These are phyloP conservation scores for Sparassis latifolia DNA, from an alignment of 1,284 basidiomycete species.

Conservation along the genomic window DNA sequence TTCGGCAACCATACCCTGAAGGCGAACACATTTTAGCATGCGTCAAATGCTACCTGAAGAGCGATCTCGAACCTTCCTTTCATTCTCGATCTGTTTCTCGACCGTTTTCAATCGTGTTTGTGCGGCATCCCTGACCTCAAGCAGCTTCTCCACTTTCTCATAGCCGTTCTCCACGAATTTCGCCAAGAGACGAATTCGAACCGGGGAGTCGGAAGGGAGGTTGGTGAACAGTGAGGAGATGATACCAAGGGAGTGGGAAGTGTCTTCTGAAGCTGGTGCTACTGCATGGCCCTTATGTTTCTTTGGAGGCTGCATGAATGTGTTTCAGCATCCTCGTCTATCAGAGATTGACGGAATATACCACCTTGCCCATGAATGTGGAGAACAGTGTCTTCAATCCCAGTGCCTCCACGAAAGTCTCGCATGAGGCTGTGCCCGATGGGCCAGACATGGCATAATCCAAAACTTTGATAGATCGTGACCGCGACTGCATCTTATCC, in stretches of 20 bases:
- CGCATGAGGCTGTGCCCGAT: constrained; percentile 71
- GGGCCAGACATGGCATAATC: constrained; percentile 87
- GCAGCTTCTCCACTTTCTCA: constrained; percentile 87
- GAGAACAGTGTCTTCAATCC: constrained; percentile 89
- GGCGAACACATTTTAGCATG: neutral
- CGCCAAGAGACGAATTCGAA: constrained; percentile 77
- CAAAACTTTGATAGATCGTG: constrained; percentile 83
- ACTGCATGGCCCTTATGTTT: constrained; percentile 48
- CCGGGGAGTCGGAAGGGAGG: constrained; percentile 78
- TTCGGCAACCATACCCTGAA: constrained; percentile 37
- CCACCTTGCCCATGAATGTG: constrained; percentile 89
- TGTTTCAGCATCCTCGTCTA: neutral
- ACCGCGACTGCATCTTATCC: constrained; percentile 76
- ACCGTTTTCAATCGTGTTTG: constrained; percentile 49
- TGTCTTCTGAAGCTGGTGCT: constrained; percentile 71
- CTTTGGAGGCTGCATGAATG: constrained; percentile 38
- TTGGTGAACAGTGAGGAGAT: constrained; percentile 87
- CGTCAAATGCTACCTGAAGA: neutral
- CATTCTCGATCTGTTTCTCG: constrained; percentile 58
- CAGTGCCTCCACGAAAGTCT: constrained; percentile 80
- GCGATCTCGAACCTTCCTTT: constrained; percentile 49
- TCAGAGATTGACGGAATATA: constrained; percentile 5
- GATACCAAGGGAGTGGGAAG: constrained; percentile 83
- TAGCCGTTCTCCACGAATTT: constrained; percentile 93
- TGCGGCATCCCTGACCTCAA: constrained; percentile 80